Percentiles rank a stretch among this genome's conserved stretches.
phyloP scores from a whole-genome alignment of 2,329 filamentous ascomycete genomes.

The Rosellinia necatrix region DNA sequence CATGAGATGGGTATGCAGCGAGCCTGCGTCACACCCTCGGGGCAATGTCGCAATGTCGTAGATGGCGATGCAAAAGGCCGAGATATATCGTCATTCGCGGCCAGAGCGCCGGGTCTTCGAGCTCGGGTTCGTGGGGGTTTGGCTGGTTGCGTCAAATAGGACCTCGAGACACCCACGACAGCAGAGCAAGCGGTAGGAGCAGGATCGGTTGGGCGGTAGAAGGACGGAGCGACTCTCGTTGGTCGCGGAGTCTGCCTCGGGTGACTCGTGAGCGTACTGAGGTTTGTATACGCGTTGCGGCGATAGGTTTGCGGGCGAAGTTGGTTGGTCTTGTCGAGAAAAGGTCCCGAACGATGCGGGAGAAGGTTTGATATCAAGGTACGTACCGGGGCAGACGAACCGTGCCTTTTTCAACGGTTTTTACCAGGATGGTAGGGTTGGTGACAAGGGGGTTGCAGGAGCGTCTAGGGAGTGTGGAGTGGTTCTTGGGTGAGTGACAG shows the following conservation, averaged over 20 bases:
- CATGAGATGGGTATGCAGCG: neutral
- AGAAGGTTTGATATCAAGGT: slow-evolving; percentile 30
- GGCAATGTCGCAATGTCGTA: neutral
- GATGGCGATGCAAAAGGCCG: neutral
- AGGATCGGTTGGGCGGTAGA: neutral
- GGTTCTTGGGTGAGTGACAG: slow-evolving; percentile 27
- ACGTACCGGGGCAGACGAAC: slow-evolving; percentile 27
- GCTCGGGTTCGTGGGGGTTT: neutral
- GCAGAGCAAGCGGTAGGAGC: neutral
- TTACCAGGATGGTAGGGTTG: slow-evolving; percentile 27
- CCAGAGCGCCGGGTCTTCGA: neutral
- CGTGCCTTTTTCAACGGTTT: slow-evolving; percentile 31
- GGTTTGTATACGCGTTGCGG: too few species aligned
- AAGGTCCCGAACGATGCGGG: slow-evolving; percentile 16
- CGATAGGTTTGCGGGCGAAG: slow-evolving; percentile 11
- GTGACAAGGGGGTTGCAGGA: slow-evolving; percentile 28
- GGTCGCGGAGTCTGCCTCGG: too few species aligned
- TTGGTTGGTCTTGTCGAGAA: slow-evolving; percentile 4
- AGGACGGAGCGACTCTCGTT: too few species aligned
- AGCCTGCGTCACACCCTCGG: neutral
- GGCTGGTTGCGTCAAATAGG: neutral
- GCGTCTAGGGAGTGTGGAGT: slow-evolving; percentile 28
- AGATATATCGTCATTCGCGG: neutral
- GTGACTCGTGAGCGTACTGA: neutral
- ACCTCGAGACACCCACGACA: neutral